Percentiles rank a stretch among this genome's conserved stretches.
Conservation (phyloP, 2,329 filamentous ascomycete species). For the Talaromyces sp. region DNA sequence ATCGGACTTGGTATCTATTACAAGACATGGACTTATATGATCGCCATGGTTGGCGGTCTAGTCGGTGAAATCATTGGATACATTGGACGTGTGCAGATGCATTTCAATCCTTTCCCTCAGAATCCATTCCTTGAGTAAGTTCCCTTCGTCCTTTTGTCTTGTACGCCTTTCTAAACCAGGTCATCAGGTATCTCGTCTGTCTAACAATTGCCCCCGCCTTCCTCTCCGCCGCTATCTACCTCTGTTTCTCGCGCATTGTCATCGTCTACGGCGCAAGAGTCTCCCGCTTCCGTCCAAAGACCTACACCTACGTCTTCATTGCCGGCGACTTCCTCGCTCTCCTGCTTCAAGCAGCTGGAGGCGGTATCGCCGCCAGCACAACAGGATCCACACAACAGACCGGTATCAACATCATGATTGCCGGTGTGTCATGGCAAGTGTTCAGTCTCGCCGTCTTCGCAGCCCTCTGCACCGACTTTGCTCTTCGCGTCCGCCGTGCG, state of each 20-base stretch:
- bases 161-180: constrained; percentile 22
- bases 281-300: constrained; percentile 32
- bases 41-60: constrained; percentile 55
- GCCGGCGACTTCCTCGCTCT: constrained; percentile 61
- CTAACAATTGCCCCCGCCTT: constrained; percentile 65
- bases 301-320: constrained; percentile 52
- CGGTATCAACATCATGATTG: constrained; percentile 64
- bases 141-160: constrained; percentile 8
- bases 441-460: constrained; percentile 57
- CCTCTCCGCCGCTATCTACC: constrained; percentile 61
- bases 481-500: constrained; percentile 32
- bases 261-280: constrained; percentile 33
- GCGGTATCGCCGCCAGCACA: constrained; percentile 52
- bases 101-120: constrained; percentile 46
- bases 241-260: constrained; percentile 52
- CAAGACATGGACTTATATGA: constrained; percentile 50
- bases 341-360: constrained; percentile 59
- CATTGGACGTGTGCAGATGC: constrained; percentile 54
- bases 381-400: constrained; percentile 33
- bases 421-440: constrained; percentile 61
- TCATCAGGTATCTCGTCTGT: constrained; percentile 58
- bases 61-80: constrained; percentile 60
- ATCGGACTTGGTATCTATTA: constrained; percentile 44
- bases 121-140: constrained; percentile 44
- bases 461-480: constrained; percentile 50